Conservation (phyloP, 1,139 yeast genomes). For the Ashbya aceris region DNA sequence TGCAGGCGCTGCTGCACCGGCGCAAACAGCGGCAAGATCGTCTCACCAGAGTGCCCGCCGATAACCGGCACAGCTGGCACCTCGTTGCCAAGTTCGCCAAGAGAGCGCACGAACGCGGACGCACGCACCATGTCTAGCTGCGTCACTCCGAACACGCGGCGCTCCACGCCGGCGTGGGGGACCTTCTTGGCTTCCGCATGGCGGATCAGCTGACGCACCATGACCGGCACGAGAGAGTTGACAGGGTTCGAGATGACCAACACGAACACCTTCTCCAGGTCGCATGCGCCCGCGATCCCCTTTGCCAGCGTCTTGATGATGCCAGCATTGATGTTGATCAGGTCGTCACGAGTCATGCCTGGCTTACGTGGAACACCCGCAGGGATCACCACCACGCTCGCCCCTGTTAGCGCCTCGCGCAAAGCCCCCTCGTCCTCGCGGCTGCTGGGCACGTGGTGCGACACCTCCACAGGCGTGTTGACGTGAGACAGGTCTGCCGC, state of each 20-base stretch:
- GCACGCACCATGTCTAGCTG: slow-evolving; percentile 87
- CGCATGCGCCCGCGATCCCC: slow-evolving; percentile 51
- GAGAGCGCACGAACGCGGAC: slow-evolving; percentile 63
- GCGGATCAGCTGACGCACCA: slow-evolving; percentile 52
- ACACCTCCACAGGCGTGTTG: slow-evolving; percentile 67
- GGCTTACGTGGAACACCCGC: slow-evolving; percentile 98
- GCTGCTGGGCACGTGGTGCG: slow-evolving; percentile 61
- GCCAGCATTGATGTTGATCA: slow-evolving; percentile 86
- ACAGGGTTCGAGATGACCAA: slow-evolving; percentile 89
- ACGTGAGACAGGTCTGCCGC: slow-evolving; percentile 88
- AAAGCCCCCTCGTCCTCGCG: slow-evolving; percentile 31
- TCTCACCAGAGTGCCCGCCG: slow-evolving; percentile 96
- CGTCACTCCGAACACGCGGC: slow-evolving; percentile 84
- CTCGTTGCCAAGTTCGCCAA: slow-evolving; percentile 36
- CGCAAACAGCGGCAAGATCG: slow-evolving; percentile 84
- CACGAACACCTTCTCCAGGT: slow-evolving; percentile 34
- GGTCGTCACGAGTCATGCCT: slow-evolving; percentile 96
- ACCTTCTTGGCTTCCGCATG: slow-evolving; percentile 38
- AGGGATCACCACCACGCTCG: slow-evolving; percentile 80
- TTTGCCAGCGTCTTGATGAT: slow-evolving; percentile 78
- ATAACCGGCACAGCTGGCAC: slow-evolving; percentile 61
- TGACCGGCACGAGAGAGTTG: slow-evolving; percentile 90
- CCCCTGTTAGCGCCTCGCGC: slow-evolving; percentile 52
- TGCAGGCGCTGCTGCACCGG: slow-evolving; percentile 55
- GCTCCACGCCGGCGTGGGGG: slow-evolving; percentile 50